phyloP scores from a whole-genome alignment of 495 filamentous ascomycete species.

The Neurospora tetraspora region DNA sequence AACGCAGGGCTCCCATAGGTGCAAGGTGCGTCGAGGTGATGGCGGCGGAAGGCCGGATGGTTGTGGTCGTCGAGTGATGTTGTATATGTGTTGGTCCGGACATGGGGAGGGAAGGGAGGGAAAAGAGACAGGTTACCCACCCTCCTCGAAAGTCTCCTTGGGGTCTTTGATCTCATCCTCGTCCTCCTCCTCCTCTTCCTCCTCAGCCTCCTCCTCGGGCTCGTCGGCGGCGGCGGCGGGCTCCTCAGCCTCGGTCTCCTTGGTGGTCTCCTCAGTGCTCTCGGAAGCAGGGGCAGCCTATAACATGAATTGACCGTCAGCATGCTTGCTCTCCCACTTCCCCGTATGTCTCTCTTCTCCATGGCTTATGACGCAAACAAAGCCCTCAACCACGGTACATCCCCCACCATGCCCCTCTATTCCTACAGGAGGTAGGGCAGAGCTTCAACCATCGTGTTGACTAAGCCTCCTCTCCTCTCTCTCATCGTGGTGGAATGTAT shows the following conservation, averaged over 20 bases:
- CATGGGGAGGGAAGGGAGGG: not conserved
- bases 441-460: not conserved
- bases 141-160: conserved; percentile 83
- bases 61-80: not conserved
- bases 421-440: not conserved
- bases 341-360: not conserved
- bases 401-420: conserved; percentile 12
- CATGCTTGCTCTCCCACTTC: conserved; percentile 1
- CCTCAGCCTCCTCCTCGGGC: conserved; percentile 38
- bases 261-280: conserved; percentile 39
- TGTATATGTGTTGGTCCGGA: not conserved
- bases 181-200: conserved; percentile 72
- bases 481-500: not conserved
- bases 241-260: conserved; percentile 33
- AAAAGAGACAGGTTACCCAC: conserved; percentile 44
- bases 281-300: conserved; percentile 24
- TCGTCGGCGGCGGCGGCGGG: conserved; percentile 34
- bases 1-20: not conserved
- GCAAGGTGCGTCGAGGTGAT: not conserved
- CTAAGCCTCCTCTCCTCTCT: not conserved
- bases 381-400: conserved; percentile 7
- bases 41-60: not conserved
- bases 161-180: conserved; percentile 83
- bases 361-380: conserved; percentile 1
- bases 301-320: not conserved